These are phyloP conservation scores for Adansonia digitata DNA, from an alignment of 345 rosid species.

Conservation along the genomic window DNA sequence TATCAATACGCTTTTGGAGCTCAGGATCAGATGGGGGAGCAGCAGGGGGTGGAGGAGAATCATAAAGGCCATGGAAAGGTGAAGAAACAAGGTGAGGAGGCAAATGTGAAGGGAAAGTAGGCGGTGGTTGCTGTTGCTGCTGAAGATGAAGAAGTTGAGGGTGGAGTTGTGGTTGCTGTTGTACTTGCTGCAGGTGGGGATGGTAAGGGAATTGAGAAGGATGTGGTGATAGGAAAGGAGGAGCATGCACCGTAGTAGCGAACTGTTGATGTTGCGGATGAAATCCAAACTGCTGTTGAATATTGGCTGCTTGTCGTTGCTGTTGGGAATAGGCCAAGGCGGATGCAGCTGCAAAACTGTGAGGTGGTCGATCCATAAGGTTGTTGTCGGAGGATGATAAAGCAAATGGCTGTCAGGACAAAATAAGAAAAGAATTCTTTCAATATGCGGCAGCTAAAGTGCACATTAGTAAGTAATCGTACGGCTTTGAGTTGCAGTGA, in stretches of 20 bases:
- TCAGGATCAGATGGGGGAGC: conserved; percentile 93
- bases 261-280: conserved; percentile 80
- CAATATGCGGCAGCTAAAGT: background rate
- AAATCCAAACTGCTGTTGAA: conserved; percentile 70
- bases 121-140: conserved; percentile 44
- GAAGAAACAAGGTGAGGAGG: conserved; percentile 63
- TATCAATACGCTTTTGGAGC: conserved; percentile 93
- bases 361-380: conserved; percentile 46
- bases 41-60: conserved; percentile 66
- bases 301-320: conserved; percentile 59
- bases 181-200: conserved; percentile 55
- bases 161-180: conserved; percentile 56
- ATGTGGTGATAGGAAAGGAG: conserved; percentile 69
- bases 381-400: background rate
- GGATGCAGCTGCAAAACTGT: conserved; percentile 47
- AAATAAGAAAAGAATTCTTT: background rate
- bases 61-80: conserved; percentile 58
- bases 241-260: conserved; percentile 43
- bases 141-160: conserved; percentile 65
- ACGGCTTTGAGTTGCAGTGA: background rate
- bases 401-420: background rate
- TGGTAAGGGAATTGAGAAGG: conserved; percentile 86
- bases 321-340: conserved; percentile 79
- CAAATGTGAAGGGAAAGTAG: conserved; percentile 58
- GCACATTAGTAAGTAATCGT: background rate